Evolutionary conservation across 2,329 filamentous ascomycete genomes (phyloP), one percentile per base, ranked within the genome.

Genomic region (Colletotrichum shisoi): DNA sequence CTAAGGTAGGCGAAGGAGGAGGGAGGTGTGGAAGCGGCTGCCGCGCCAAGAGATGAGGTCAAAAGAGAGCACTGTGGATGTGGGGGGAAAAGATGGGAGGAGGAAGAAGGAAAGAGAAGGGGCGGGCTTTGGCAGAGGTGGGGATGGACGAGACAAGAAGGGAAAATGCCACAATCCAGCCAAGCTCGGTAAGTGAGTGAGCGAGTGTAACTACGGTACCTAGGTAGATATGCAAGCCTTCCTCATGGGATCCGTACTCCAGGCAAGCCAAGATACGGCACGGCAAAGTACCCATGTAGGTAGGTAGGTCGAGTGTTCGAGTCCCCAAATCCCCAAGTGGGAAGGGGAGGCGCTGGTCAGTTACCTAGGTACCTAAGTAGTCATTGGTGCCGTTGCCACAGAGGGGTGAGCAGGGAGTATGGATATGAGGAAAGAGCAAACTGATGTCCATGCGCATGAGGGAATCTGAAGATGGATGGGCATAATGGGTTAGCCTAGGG

Each of bases 1-100:
- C n/a, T n/a, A n/a, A 31, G 27, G 7, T 31, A 1, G 27, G 7
- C 15, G 31, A 11, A 19, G 44, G 5, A 45, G n/a, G 39, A 11
- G 31, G 9, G 21, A 40, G 40, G 3, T 46, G 13, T 11, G 15
- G 21, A 39, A 46, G 45, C 34, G 13, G 45, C 3, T 46, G 19
- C 21, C 60, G 59, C 40, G 59, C 40, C 53, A 64, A 58, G 64
- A 67, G 53, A 57, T 64, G 64, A 54, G 54, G 64, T 67, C 60
- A 45, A 64, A 67, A 64, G 54, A 67, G 48, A 56, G 56, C 56
- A 58, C 56, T 48, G 42, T 48, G 42, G 34, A 31, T 39, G 53
- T 31, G 53, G n/a, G 27, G 53, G 39, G 13, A 46, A 12, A 21
- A 3, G 17, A 46, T 13, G 44, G 17, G 48, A 6, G 52, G 19